Evolutionary conservation across 2,329 filamentous ascomycete species (phyloP).

Genomic region (Stemphylium vesicarium): DNA sequence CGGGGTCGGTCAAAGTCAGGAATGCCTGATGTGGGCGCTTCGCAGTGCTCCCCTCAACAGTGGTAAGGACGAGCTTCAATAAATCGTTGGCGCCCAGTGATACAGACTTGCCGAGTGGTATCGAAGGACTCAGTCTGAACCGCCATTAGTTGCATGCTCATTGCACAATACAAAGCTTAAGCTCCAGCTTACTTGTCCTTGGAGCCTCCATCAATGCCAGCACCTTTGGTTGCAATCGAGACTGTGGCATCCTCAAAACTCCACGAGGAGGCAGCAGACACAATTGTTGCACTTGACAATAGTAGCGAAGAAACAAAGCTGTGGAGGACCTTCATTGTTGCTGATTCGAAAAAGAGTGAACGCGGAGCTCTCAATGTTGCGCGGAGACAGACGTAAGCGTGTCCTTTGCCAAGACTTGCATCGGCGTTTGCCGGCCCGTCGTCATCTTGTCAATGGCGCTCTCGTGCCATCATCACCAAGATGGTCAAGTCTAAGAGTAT

Average conservation of each 20-base stretch:
- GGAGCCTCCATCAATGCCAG: constrained; percentile 56
- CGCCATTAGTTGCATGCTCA: background rate
- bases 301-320: constrained; percentile 53
- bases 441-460: background rate
- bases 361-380: constrained; percentile 31
- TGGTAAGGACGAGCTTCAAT: constrained; percentile 81
- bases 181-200: constrained; percentile 68
- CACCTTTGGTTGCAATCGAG: constrained; percentile 66
- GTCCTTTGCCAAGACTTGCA: constrained; percentile 22
- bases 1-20: constrained; percentile 76
- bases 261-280: constrained; percentile 66
- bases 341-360: constrained; percentile 31
- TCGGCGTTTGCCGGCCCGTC: constrained; percentile 19
- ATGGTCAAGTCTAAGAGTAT: background rate
- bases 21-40: constrained; percentile 95
- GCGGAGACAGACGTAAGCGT: constrained; percentile 25
- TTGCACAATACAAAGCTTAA: background rate
- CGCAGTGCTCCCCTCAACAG: constrained; percentile 76
- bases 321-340: constrained; percentile 51
- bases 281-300: constrained; percentile 49
- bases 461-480: background rate
- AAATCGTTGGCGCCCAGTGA: constrained; percentile 71
- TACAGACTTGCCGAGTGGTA: constrained; percentile 68
- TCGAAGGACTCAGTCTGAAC: constrained; percentile 54
- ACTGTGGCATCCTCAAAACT: constrained; percentile 75